phyloP scores from a whole-genome alignment of 495 filamentous ascomycete genomes.

The Trichocladium uniseriatum region DNA sequence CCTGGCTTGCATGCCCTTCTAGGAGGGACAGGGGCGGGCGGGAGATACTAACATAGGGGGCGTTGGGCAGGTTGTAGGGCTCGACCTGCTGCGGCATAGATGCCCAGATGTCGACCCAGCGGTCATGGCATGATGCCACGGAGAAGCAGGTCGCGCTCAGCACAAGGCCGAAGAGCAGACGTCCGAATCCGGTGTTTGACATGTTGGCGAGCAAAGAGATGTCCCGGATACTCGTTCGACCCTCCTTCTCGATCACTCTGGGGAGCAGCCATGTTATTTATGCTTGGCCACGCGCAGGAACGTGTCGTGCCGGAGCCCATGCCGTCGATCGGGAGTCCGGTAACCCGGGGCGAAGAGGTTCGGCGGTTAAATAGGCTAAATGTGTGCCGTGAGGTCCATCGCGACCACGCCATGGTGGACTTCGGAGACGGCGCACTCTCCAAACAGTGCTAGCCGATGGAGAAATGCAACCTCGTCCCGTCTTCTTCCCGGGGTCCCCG shows the following conservation, averaged over 20 bases:
- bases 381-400: neutral
- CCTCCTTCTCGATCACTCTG: neutral
- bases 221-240: neutral
- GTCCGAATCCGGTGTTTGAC: conserved; percentile 4
- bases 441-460: conserved; percentile 13
- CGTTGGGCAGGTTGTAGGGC: conserved; percentile 42
- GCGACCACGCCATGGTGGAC: neutral
- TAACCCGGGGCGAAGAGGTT: conserved; percentile 12
- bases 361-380: conserved; percentile 18
- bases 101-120: conserved; percentile 52
- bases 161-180: conserved; percentile 14
- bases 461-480: conserved; percentile 7
- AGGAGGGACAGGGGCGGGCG: neutral
- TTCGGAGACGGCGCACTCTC: neutral
- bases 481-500: conserved; percentile 8
- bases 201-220: neutral
- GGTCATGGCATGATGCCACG: conserved; percentile 18
- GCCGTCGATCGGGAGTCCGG: conserved; percentile 2
- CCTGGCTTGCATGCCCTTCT: neutral
- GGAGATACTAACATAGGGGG: conserved; percentile 41
- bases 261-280: conserved; percentile 2
- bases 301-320: conserved; percentile 3
- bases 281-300: conserved; percentile 13
- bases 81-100: conserved; percentile 52
- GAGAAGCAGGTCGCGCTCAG: conserved; percentile 7